Percentiles rank a stretch among this genome's conserved stretches.
Conservation (phyloP, 2,329 filamentous ascomycete species). For the Cyclaneusma minus region DNA sequence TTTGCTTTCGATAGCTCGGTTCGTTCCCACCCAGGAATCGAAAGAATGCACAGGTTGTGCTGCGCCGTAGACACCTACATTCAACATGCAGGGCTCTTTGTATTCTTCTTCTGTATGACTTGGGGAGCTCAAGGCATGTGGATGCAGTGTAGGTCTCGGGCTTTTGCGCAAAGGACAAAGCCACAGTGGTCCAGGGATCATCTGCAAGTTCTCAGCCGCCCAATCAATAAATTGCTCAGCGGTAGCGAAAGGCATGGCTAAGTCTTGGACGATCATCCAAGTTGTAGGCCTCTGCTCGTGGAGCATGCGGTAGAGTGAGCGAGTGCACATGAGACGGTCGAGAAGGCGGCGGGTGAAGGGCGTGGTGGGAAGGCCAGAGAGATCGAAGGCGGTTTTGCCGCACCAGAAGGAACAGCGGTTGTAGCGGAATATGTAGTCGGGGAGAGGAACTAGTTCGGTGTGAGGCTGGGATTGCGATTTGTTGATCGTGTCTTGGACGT, state of each 20-base stretch:
- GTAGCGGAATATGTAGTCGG: constrained; percentile 43
- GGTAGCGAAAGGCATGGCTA: constrained; percentile 37
- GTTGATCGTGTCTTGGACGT: constrained; percentile 28
- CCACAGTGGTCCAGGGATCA: constrained; percentile 42
- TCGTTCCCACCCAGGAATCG: constrained; percentile 48
- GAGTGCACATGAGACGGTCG: constrained; percentile 44
- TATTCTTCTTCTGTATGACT: constrained; percentile 9
- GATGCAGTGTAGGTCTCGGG: constrained; percentile 17
- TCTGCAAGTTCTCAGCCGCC: constrained; percentile 25
- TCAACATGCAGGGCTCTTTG: constrained; percentile 34
- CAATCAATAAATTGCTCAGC: constrained; percentile 36
- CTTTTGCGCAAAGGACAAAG: constrained; percentile 33
- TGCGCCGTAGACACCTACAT: constrained; percentile 67
- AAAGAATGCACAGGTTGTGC: constrained; percentile 38
- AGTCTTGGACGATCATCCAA: constrained; percentile 45
- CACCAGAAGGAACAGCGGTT: constrained; percentile 53
- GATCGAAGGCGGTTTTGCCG: constrained; percentile 41
- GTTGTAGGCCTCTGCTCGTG: constrained; percentile 39
- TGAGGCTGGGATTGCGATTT: constrained; percentile 5
- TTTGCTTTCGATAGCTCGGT: constrained; percentile 56
- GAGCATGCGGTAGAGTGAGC: constrained; percentile 45
- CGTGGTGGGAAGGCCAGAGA: constrained; percentile 46
- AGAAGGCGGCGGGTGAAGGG: constrained; percentile 39
- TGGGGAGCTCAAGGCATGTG: constrained; percentile 12
- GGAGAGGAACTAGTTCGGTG: constrained; percentile 26